These are phyloP conservation scores for Malus hybrid DNA, from an alignment of 331 rosid species.

Conservation along the genomic window DNA sequence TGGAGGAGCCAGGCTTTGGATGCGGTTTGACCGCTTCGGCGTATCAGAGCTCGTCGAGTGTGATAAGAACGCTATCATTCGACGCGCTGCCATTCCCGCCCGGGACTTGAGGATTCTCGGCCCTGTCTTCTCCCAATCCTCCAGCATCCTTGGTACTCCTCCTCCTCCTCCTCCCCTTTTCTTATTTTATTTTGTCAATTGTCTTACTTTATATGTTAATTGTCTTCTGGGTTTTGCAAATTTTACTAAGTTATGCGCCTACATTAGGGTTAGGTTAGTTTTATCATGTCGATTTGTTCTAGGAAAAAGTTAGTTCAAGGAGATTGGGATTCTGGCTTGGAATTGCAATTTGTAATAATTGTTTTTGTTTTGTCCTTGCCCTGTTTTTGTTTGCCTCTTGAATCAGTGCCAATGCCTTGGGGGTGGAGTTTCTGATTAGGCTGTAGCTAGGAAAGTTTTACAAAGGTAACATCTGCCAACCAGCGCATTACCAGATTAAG, in stretches of 20 bases:
- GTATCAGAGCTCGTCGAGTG: constrained; percentile 63
- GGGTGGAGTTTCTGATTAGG: background rate
- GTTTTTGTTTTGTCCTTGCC: background rate
- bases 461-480: too few relatives aligned
- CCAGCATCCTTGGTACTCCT: constrained; percentile 60
- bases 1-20: constrained; percentile 70
- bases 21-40: constrained; percentile 68
- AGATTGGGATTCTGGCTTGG: background rate
- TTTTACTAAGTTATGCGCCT: background rate
- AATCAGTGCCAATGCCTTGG: background rate
- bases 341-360: background rate
- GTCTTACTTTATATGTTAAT: background rate
- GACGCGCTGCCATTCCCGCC: constrained; percentile 71
- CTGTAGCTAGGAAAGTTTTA: background rate
- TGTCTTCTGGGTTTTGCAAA: background rate
- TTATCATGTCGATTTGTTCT: too few relatives aligned
- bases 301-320: background rate
- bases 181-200: background rate
- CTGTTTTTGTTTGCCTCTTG: background rate
- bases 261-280: background rate
- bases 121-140: constrained; percentile 85
- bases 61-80: constrained; percentile 70
- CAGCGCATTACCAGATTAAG: too few relatives aligned
- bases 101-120: constrained; percentile 82
- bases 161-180: background rate